phyloP scores from a whole-genome alignment of 257 asterid genomes.

The Penstemon eatonii region DNA sequence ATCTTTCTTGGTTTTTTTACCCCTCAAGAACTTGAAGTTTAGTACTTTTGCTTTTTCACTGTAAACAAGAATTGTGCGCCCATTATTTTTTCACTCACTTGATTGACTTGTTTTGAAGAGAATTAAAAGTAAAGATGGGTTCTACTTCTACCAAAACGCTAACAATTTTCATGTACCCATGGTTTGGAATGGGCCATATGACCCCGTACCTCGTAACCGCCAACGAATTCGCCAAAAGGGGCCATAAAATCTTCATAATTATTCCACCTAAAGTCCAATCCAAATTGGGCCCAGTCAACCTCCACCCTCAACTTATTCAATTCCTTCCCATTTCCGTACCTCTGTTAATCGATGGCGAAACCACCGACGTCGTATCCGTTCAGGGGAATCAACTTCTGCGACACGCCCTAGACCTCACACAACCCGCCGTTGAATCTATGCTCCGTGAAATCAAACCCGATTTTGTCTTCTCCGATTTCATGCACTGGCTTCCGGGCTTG shows the following conservation, averaged over 20 bases:
- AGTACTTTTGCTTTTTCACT: no score
- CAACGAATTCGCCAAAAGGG: conserved; percentile 51
- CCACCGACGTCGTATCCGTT: conserved; percentile 43
- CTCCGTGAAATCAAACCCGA: conserved; percentile 37
- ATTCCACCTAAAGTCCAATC: conserved; percentile 33
- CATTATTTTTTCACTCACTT: no score
- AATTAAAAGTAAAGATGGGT: no score
- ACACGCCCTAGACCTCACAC: conserved; percentile 50
- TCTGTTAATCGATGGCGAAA: conserved; percentile 43
- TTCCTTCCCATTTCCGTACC: conserved; percentile 50
- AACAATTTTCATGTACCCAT: conserved; percentile 51
- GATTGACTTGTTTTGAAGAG: no score
- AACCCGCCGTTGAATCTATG: conserved; percentile 33
- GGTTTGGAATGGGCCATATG: conserved; percentile 64
- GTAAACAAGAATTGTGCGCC: no score
- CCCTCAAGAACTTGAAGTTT: no score
- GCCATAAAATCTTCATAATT: conserved; percentile 44
- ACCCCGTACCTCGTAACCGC: conserved; percentile 44
- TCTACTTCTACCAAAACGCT: background rate
- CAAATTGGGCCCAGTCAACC: conserved; percentile 33
- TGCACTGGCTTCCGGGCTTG: conserved; percentile 52
- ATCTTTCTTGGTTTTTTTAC: no score
- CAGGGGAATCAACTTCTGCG: conserved; percentile 25
- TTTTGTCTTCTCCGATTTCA: conserved; percentile 45
- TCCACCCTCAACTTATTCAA: conserved; percentile 37